Evolutionary conservation across 805 yeast genomes (phyloP), one percentile per base, ranked within the genome.

Genomic region (Wickerhamiella qilinensis): DNA sequence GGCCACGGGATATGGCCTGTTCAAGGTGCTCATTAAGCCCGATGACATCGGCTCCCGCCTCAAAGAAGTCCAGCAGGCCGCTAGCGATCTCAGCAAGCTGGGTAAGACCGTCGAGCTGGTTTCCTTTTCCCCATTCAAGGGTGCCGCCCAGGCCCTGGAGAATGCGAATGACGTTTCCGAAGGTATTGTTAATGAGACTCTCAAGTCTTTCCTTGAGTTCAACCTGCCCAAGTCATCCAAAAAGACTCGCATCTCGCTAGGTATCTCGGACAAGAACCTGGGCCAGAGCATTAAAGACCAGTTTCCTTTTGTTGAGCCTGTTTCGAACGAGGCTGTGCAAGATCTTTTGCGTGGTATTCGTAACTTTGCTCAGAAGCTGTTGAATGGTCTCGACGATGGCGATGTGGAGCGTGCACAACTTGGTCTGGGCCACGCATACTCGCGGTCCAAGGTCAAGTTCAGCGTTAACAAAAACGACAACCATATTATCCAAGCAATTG

Each of bases 101-200:
- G 81, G 94, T 53, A 91, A 91, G 66, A 68, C 88, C 68, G 77
- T 91, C 51, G 94, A 86, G 63, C 72, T 91, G 41, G 93, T 83
- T 20, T 81, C 94, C 14, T 91, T 91, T 64, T 94, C 95, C 43
- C 98, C 98, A 37, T 91, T 91, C 73, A 86, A 91, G 64, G 96
- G 96, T 55, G 98, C 98, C 44, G 97, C 98, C 38, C 97, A 91
- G 64, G 98, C 98, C 44, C 73, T 91, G 55, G 97, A 88, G 64
- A 91, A 91, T 58, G 96, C 97, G 51, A 91, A 91, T 58, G 97
- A 91, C 58, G 80, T 91, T 52, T 82, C 94, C 48, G 98, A 91
- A 66, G 98, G 98, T 56, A 71, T 86, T 52, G 94, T 88, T 41
- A 79, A 86, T 43, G 97, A 91, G 52, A 82, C 81, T 64, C 73